phyloP scores from a whole-genome alignment of 768 basidiomycete genomes.

The Naganishia vaughanmartiniae region DNA sequence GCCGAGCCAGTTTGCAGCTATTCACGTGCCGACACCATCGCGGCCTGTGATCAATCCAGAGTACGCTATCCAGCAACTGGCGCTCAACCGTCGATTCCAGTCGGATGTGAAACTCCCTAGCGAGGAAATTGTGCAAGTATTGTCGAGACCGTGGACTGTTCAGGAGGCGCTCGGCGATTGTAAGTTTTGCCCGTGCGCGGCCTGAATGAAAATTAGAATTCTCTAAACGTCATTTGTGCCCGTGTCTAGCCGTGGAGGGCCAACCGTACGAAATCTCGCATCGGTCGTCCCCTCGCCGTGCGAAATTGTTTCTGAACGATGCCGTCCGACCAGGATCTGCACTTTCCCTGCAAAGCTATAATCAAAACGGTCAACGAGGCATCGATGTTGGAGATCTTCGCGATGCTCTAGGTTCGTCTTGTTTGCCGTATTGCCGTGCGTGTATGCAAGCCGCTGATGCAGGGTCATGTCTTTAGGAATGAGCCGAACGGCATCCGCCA shows the following conservation, averaged over 20 bases:
- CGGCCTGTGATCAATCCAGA: conserved; percentile 59
- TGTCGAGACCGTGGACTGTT: conserved; percentile 65
- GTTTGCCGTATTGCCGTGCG: background rate
- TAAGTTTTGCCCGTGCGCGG: no score
- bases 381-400: conserved; percentile 84
- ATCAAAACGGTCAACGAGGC: conserved; percentile 54
- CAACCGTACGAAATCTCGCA: conserved; percentile 14
- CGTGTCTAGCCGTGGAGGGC: background rate
- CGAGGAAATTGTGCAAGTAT: conserved; percentile 2
- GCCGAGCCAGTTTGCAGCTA: conserved; percentile 42
- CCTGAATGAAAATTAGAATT: no score
- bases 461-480: background rate
- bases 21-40: conserved; percentile 20
- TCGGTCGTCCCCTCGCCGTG: conserved; percentile 15
- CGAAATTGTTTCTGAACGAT: conserved; percentile 6
- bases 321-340: conserved; percentile 11
- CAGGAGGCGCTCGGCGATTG: conserved; percentile 72
- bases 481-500: conserved; percentile 19
- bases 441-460: background rate
- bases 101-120: conserved; percentile 58
- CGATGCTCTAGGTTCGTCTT: conserved; percentile 63
- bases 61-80: conserved; percentile 61
- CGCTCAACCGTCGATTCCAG: conserved; percentile 60
- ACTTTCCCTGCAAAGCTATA: conserved; percentile 19
- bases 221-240: background rate